These are phyloP conservation scores for Mollisia scopiformis DNA, from an alignment of 2,329 filamentous ascomycete genomes.

Conservation along the genomic window DNA sequence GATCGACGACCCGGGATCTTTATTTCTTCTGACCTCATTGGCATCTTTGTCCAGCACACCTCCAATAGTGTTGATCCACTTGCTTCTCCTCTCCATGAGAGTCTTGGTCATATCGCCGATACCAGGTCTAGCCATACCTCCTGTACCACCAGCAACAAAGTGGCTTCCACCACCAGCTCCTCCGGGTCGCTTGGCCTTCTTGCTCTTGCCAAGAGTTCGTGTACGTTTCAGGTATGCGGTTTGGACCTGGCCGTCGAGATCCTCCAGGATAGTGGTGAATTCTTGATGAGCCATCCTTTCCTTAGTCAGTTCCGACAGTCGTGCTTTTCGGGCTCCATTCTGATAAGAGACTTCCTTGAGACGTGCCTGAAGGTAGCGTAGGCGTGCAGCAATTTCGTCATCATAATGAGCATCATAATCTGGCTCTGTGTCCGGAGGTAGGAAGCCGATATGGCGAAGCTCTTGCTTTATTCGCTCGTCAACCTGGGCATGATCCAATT, in stretches of 20 bases:
- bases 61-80: constrained; percentile 91
- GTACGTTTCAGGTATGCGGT: constrained; percentile 95
- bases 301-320: constrained; percentile 83
- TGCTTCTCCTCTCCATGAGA: constrained; percentile 85
- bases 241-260: constrained; percentile 93
- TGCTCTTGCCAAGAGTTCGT: constrained; percentile 89
- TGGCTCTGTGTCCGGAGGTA: constrained; percentile 68
- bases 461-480: constrained; percentile 93
- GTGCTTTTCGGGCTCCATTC: constrained; percentile 89
- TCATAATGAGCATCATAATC: constrained; percentile 91
- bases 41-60: constrained; percentile 83
- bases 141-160: constrained; percentile 56
- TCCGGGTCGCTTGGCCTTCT: constrained; percentile 82
- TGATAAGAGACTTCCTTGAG: constrained; percentile 82
- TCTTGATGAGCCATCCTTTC: constrained; percentile 96
- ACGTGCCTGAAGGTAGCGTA: constrained; percentile 82
- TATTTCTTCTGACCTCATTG: constrained; percentile 64
- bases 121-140: constrained; percentile 70
- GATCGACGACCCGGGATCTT: constrained; percentile 68
- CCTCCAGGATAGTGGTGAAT: constrained; percentile 94
- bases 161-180: constrained; percentile 75
- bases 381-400: constrained; percentile 88
- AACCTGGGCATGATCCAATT: constrained; percentile 82
- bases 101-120: constrained; percentile 91
- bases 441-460: constrained; percentile 85